These are phyloP conservation scores for Ganoderma boninense DNA, from an alignment of 1,284 basidiomycete genomes.

Conservation along the genomic window DNA sequence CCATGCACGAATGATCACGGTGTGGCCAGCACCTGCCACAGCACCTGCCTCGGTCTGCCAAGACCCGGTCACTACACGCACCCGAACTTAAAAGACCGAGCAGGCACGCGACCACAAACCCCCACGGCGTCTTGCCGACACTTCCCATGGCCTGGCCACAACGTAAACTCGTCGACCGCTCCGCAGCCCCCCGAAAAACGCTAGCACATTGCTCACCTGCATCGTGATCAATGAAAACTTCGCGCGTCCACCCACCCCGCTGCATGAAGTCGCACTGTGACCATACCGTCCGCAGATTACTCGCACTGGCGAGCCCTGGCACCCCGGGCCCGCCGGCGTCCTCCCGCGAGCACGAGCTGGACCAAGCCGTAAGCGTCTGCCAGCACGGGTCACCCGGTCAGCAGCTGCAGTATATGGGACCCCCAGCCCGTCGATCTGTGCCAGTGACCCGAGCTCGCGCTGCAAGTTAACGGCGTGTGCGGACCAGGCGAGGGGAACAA, in stretches of 20 bases:
- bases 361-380: background rate
- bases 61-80: background rate
- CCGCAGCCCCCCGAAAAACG: background rate
- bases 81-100: background rate
- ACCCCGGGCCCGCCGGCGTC: background rate
- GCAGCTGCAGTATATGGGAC: slow-evolving; percentile 6
- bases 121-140: background rate
- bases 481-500: slow-evolving; percentile 1
- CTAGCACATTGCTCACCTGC: background rate
- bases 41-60: background rate
- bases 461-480: background rate
- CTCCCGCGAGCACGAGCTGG: background rate
- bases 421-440: slow-evolving; percentile 1
- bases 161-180: background rate
- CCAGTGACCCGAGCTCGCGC: background rate
- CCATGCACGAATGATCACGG: background rate
- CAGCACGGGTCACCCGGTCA: background rate
- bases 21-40: slow-evolving; percentile 5
- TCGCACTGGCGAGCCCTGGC: too few relatives aligned
- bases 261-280: background rate
- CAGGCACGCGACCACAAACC: slow-evolving; percentile 1
- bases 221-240: background rate
- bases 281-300: background rate
- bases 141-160: slow-evolving; percentile 1
- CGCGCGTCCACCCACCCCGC: background rate